A percentile compares a stretch with the other conserved stretches of the same genome.
These are phyloP conservation scores for Penicillium janthinellum DNA, from an alignment of 2,329 filamentous ascomycete species.

Conservation along the genomic window DNA sequence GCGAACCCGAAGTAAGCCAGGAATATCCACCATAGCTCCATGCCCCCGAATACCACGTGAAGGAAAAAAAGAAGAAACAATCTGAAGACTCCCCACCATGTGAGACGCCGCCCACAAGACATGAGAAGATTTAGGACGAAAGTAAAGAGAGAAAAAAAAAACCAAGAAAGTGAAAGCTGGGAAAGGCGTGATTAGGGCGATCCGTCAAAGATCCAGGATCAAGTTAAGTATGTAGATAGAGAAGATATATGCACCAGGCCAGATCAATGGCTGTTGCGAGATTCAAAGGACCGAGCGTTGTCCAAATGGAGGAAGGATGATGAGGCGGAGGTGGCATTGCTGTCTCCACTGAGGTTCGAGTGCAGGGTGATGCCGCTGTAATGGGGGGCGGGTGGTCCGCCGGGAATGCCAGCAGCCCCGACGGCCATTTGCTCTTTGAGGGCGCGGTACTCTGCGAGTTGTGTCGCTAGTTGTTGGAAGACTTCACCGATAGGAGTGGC, in stretches of 20 bases:
- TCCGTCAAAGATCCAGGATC: background rate
- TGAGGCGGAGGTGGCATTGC: slow-evolving; percentile 27
- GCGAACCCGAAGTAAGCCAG: slow-evolving; percentile 7
- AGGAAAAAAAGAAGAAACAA: slow-evolving; percentile 7
- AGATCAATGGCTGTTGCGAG: slow-evolving; percentile 17
- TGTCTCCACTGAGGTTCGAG: slow-evolving; percentile 20
- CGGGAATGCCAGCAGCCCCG: slow-evolving; percentile 29
- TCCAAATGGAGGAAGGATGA: slow-evolving; percentile 34
- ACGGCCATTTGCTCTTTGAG: slow-evolving; percentile 43
- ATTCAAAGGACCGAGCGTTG: slow-evolving; percentile 21
- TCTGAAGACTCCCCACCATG: slow-evolving; percentile 23
- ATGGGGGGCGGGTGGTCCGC: slow-evolving; percentile 16
- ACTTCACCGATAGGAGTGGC: slow-evolving; percentile 77
- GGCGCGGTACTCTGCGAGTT: slow-evolving; percentile 44
- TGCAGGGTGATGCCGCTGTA: slow-evolving; percentile 11
- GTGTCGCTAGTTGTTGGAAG: slow-evolving; percentile 42
- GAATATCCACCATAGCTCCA: slow-evolving; percentile 30
- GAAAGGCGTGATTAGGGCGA: slow-evolving; percentile 2
- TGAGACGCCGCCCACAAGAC: slow-evolving; percentile 29
- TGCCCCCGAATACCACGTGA: slow-evolving; percentile 29
- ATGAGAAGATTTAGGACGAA: slow-evolving; percentile 11
- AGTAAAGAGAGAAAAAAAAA: slow-evolving; percentile 4
- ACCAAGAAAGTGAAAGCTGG: slow-evolving; percentile 5
- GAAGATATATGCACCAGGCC: background rate
- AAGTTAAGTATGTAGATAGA: background rate